Evolutionary conservation across 1,284 basidiomycete genomes (phyloP).

Genomic region (Sporisorium scitamineum): DNA sequence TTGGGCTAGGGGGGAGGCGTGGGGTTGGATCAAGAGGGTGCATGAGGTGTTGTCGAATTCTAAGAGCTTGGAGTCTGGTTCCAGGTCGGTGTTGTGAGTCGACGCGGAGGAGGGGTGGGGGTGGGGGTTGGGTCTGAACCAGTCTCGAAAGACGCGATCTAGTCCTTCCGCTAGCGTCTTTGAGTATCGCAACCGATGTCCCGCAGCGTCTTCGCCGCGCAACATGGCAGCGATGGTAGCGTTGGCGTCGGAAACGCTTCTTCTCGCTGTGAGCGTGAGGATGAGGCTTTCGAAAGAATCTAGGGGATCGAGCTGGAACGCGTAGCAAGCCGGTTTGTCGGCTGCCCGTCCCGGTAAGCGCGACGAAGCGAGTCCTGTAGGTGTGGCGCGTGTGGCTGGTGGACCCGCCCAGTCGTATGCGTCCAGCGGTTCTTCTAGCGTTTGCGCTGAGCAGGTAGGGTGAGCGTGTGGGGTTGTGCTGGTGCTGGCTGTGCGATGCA

Average conservation of each 20-base stretch:
- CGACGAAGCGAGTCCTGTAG: constrained; percentile 6
- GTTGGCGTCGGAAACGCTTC: constrained; percentile 19
- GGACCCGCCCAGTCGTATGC: constrained; percentile 58
- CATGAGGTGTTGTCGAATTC: constrained; percentile 58
- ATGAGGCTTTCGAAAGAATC: constrained; percentile 60
- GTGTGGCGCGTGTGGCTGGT: constrained; percentile 16
- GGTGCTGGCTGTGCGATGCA: constrained; percentile 9
- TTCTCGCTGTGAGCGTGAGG: constrained; percentile 43
- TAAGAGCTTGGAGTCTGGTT: constrained; percentile 22
- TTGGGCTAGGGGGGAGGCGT: constrained; percentile 25
- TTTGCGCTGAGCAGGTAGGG: background rate
- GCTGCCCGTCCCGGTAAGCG: constrained; percentile 8
- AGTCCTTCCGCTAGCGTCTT: constrained; percentile 55
- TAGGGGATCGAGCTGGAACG: constrained; percentile 58
- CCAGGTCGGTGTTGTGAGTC: background rate
- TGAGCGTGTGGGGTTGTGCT: background rate
- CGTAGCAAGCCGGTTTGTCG: constrained; percentile 43
- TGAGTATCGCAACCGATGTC: constrained; percentile 43
- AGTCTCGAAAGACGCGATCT: constrained; percentile 57
- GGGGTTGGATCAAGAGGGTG: constrained; percentile 51
- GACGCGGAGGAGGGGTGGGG: background rate
- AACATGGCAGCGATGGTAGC: constrained; percentile 24
- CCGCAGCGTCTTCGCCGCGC: constrained; percentile 20
- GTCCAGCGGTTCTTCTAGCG: constrained; percentile 33
- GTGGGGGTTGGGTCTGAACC: constrained; percentile 39